Percentiles rank a stretch among this genome's conserved stretches.
Evolutionary conservation across 805 yeast genomes (phyloP).

Genomic region (Candida koratica): DNA sequence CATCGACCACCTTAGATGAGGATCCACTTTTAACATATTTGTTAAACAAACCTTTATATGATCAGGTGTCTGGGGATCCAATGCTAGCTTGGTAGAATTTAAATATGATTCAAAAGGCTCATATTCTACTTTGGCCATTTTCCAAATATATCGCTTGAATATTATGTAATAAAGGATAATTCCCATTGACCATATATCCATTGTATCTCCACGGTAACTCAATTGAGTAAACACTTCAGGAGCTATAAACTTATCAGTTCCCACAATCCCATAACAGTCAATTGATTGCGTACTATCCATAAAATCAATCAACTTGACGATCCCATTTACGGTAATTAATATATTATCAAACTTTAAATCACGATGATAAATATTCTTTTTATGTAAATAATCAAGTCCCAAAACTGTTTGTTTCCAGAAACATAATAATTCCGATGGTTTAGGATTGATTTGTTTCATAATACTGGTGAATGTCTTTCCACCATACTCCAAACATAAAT

Average conservation of each 20-base stretch:
- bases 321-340: constrained; percentile 27
- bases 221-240: constrained; percentile 43
- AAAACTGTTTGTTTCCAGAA: constrained; percentile 40
- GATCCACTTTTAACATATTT: constrained; percentile 6
- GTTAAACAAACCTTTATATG: not conserved
- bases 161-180: constrained; percentile 35
- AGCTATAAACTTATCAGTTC: constrained; percentile 43
- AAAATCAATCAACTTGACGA: constrained; percentile 45
- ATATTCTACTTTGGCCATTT: constrained; percentile 25
- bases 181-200: constrained; percentile 52
- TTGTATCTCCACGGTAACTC: constrained; percentile 36
- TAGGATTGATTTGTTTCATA: constrained; percentile 7
- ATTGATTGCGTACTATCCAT: constrained; percentile 23
- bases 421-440: constrained; percentile 20
- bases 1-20: constrained; percentile 6
- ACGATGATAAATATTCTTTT: constrained; percentile 39
- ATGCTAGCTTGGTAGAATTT: not conserved
- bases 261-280: constrained; percentile 42
- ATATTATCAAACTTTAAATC: constrained; percentile 50
- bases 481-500: constrained; percentile 23
- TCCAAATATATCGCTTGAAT: constrained; percentile 45
- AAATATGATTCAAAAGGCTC: constrained; percentile 2
- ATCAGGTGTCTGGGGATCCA: not conserved
- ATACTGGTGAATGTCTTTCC: constrained; percentile 16
- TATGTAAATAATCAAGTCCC: constrained; percentile 40